Base-by-base conservation (phyloP, 148 eudicot species). In the Pouteria glomerata region DNA sequence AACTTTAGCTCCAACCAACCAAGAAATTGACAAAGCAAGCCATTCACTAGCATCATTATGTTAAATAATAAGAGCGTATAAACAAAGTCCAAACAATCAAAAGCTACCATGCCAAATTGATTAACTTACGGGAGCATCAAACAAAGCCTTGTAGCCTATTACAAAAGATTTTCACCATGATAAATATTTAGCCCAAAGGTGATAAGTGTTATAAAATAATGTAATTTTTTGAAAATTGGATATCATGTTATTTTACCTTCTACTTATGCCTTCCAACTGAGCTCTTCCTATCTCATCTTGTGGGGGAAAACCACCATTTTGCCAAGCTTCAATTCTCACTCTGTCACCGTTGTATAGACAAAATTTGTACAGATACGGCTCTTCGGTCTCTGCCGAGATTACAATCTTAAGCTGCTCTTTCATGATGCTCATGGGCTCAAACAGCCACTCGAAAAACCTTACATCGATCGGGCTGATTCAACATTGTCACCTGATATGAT, bases 341-440 rank as follows among this genome's bases (percentile, higher is more conserved):
- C 15, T 27, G n/a, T 56, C 51, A 1, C 52, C 63, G 57, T 53
- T 27, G 4, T 56, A 70, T 35, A 69, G 24, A 69, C 61, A 69
- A 39, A 69, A 39, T 24, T 69, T 69, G 42, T 53, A 69, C 5
- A 69, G 41, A 55, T 57, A 70, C 63, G 57, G 57, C 53, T 70
- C 73, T 57, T 70, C 53, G 2, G 60, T 5, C n/a, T 70, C 73
- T 33, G 24, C 35, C 59, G 57, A 41, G 19, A 24, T 39, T 5
- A 57, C 63, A 33, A 44, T 70, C 73, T 41, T 57, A 63, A 70
- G 45, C 45, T 70, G 73, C 39, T 70, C 63, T 58, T 70, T 70
- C 73, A 70, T 56, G 63, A 70, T 29, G 58, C 73, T n/a, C 73
- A 70, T 70, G 33, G 73, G 63, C 63, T 56, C 73, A 57, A 55